Base-by-base conservation (phyloP, 345 rosid genomes). In the Ceriops tagal region DNA sequence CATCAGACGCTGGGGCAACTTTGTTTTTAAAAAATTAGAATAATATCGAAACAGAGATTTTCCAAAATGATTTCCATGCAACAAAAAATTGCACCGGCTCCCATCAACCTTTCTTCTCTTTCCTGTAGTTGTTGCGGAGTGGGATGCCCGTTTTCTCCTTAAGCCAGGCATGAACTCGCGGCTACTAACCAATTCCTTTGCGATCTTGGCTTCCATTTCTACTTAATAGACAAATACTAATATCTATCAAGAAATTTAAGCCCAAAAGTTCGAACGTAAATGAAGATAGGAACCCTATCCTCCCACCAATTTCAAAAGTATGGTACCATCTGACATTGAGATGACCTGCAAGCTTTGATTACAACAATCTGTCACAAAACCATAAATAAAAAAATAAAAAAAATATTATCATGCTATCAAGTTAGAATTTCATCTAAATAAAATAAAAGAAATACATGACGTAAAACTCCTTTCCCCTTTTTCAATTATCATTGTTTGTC, bases 1-100 rank as follows among this genome's bases (percentile, higher is more conserved):
- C 98, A 96, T 83, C 32, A 96, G 69, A 55, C 97, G 91, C 68
- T 80, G 79, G 0, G 92, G 90, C 35, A 83, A 64, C 47, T 92
- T 88, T 6, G 87, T 86, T 79, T 77, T 92, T 80, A 43, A 81
- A 75, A 84, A 92, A 70, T 87, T 92, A 13, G 87, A 74, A 75
- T 92, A 96, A 77, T 81, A 88, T 60, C 67, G 82, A 58, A 80
- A 80, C 37, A 87, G 53, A 21, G 92, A 84, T 75, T 78, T 85
- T 64, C 80, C 80, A 26, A 24, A 67, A 61, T 22, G 67, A 53
- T 61, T 15, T 28, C 77, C 66, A 73, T 66, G 75, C 62, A 67
- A 66, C 35, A 34, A 43, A 71, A 71, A 32, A 65, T 79, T 75
- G 55, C 82, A 77, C 51, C 61, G 49, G 66, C 69, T 73, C 43